Evolutionary conservation across 2,329 filamentous ascomycete species (phyloP).

Genomic region (Arthrobotrys musiformis): DNA sequence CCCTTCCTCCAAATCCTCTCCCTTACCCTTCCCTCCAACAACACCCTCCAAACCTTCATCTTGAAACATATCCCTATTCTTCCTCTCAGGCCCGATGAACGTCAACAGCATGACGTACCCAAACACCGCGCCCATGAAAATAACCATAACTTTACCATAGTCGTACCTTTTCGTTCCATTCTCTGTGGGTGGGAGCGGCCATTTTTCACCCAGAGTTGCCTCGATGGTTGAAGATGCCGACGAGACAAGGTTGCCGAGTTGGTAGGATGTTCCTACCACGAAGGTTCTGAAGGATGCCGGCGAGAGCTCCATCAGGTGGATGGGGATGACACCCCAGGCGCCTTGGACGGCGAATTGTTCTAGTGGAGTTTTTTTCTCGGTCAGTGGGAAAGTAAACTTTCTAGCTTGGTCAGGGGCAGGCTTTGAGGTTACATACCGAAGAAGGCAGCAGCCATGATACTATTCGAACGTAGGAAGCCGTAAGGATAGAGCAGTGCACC

Average conservation of each 20-base stretch:
- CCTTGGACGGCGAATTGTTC: constrained; percentile 74
- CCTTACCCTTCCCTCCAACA: background rate
- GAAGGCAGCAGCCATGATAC: constrained; percentile 72
- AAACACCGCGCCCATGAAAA: constrained; percentile 89
- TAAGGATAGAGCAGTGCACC: constrained; percentile 86
- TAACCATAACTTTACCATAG: constrained; percentile 86
- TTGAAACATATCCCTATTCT: constrained; percentile 57
- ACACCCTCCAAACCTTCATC: constrained; percentile 29
- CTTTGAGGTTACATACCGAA: constrained; percentile 69
- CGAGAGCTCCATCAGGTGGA: constrained; percentile 79
- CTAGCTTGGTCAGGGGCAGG: background rate
- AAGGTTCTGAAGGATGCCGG: constrained; percentile 76
- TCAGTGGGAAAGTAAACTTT: background rate
- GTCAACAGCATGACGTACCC: constrained; percentile 72
- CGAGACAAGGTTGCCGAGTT: constrained; percentile 78
- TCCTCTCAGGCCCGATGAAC: constrained; percentile 69
- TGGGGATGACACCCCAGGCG: constrained; percentile 75
- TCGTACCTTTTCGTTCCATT: constrained; percentile 70
- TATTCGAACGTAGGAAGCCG: constrained; percentile 77
- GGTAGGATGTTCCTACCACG: constrained; percentile 77
- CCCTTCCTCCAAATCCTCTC: constrained; percentile 32
- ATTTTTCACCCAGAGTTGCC: constrained; percentile 77
- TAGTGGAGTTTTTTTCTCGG: background rate
- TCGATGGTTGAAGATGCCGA: constrained; percentile 68
- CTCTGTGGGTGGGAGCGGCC: constrained; percentile 73